These are phyloP conservation scores for Globisporangium viniferum DNA, from an alignment of 352 stramenopile genomes.

Conservation along the genomic window DNA sequence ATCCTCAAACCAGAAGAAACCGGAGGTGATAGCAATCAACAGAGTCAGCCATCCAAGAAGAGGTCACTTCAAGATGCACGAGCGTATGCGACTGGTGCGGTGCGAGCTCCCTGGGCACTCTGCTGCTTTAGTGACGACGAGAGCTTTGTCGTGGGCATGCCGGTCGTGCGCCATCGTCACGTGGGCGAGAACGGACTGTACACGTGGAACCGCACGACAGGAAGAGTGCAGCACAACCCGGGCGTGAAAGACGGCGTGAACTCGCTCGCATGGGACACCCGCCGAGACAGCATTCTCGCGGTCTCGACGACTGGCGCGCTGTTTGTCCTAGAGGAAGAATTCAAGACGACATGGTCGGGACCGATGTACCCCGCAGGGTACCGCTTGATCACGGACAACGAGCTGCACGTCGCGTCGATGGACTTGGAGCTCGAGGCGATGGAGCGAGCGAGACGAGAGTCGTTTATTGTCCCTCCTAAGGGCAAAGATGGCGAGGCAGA, in stretches of 20 bases:
- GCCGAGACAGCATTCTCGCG: conserved; percentile 48
- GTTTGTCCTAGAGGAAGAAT: conserved; percentile 73
- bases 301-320: conserved; percentile 66
- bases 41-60: conserved; percentile 4
- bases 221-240: conserved; percentile 61
- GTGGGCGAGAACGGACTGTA: conserved; percentile 81
- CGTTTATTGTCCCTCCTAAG: neutral
- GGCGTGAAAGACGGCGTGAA: conserved; percentile 76
- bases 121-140: conserved; percentile 68
- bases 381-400: conserved; percentile 77
- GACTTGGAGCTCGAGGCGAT: conserved; percentile 41
- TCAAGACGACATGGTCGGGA: conserved; percentile 68
- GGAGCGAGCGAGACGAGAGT: conserved; percentile 14
- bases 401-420: conserved; percentile 40
- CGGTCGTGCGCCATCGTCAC: conserved; percentile 73
- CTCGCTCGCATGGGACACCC: conserved; percentile 55
- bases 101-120: conserved; percentile 69
- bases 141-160: conserved; percentile 67
- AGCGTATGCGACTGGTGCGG: conserved; percentile 60
- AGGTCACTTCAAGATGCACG: conserved; percentile 40
- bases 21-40: neutral
- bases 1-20: conserved; percentile 7
- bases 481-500: too few relatives aligned
- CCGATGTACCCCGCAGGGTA: conserved; percentile 86
- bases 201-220: conserved; percentile 60